Conservation (phyloP, 2,329 filamentous ascomycete genomes). For the Aspergillus nomiae region DNA sequence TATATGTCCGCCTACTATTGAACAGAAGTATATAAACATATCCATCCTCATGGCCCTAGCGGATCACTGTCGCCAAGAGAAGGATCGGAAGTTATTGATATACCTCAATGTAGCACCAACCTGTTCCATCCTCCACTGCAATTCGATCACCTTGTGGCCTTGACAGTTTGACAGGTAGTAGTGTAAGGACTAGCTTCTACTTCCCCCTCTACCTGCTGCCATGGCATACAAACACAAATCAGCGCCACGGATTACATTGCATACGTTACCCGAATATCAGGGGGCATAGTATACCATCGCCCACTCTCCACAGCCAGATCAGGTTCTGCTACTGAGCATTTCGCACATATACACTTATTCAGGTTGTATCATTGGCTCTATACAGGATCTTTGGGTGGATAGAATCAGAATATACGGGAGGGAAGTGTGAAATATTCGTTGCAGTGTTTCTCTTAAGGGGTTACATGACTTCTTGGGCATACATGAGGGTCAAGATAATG, state of each 20-base stretch:
- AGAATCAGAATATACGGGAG: constrained; percentile 24
- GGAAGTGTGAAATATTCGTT: constrained; percentile 29
- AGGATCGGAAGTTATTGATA: too few relatives aligned
- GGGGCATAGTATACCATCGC: neutral
- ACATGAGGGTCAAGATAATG: constrained; percentile 36
- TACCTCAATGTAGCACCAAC: neutral
- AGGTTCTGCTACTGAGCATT: neutral
- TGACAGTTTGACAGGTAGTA: neutral
- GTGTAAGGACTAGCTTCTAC: too few relatives aligned
- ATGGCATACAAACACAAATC: neutral
- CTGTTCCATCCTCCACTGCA: neutral
- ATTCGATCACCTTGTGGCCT: neutral
- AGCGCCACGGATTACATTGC: neutral
- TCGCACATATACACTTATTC: constrained; percentile 8
- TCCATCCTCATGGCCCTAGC: too few relatives aligned
- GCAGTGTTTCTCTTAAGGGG: constrained; percentile 34
- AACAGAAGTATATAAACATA: too few relatives aligned
- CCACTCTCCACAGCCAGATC: neutral
- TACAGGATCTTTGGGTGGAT: constrained; percentile 30
- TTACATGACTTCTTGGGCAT: constrained; percentile 48
- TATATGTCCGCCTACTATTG: too few relatives aligned
- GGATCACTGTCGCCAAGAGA: too few relatives aligned
- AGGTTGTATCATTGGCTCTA: constrained; percentile 26
- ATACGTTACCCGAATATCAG: neutral
- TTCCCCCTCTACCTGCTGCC: neutral